Conservation (phyloP, 1,139 yeast genomes). For the Taiozyma sp. region DNA sequence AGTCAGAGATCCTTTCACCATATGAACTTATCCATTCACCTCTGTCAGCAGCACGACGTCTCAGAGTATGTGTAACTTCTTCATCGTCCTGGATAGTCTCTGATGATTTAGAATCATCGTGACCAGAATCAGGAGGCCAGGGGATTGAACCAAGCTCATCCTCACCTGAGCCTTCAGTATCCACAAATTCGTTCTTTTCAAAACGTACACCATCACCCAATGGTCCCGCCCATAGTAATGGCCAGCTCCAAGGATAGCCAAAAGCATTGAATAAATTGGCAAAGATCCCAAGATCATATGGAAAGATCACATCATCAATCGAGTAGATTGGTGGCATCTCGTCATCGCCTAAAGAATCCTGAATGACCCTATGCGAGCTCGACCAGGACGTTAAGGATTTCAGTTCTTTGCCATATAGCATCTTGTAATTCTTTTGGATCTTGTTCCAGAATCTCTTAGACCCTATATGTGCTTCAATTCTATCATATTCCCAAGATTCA, state of each 20-base stretch:
- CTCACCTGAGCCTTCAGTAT: conserved; percentile 39
- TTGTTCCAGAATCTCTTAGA: conserved; percentile 48
- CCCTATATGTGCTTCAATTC: conserved; percentile 61
- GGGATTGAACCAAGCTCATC: conserved; percentile 63
- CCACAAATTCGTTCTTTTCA: conserved; percentile 42
- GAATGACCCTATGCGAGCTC: conserved; percentile 17
- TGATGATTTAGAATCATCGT: conserved; percentile 26
- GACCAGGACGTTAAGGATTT: conserved; percentile 47
- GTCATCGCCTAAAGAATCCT: conserved; percentile 18
- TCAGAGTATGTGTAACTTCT: conserved; percentile 26
- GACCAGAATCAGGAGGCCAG: conserved; percentile 88
- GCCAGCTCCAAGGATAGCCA: conserved; percentile 63
- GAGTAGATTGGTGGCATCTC: conserved; percentile 31
- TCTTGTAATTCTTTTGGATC: conserved; percentile 40
- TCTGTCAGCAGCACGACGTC: conserved; percentile 21
- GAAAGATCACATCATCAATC: conserved; percentile 49
- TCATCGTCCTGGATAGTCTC: conserved; percentile 22
- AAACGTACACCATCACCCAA: conserved; percentile 47
- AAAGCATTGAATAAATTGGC: conserved; percentile 43
- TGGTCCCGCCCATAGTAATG: conserved; percentile 64
- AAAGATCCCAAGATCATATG: conserved; percentile 69
- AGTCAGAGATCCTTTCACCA: conserved; percentile 80
- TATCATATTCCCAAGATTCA: conserved; percentile 88
- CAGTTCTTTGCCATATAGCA: conserved; percentile 38
- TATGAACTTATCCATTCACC: conserved; percentile 67